Conservation (phyloP, 2,329 filamentous ascomycete genomes). For the Lachnellula suecica region DNA sequence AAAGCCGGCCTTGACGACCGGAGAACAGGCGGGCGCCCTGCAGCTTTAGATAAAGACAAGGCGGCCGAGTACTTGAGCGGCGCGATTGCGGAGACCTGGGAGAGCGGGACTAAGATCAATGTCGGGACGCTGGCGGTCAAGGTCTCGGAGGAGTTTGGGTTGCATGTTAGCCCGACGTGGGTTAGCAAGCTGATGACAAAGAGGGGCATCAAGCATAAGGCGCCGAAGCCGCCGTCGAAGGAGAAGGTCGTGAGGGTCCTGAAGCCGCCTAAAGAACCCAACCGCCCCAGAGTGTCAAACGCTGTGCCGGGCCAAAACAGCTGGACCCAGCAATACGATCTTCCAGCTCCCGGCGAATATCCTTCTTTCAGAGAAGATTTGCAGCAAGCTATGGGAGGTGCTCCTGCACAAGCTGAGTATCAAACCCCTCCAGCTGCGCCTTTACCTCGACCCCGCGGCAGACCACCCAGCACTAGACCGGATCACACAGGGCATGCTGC, state of each 20-base stretch:
- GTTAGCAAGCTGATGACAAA: not conserved
- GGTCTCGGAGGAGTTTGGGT: not conserved
- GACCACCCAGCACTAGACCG: not conserved
- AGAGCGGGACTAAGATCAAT: not conserved
- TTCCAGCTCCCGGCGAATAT: not conserved
- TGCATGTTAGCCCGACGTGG: not conserved
- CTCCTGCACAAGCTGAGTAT: not conserved
- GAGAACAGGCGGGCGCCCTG: constrained; percentile 4
- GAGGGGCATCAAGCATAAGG: not conserved
- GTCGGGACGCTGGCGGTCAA: too few species aligned
- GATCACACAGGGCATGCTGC: not conserved
- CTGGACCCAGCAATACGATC: not conserved
- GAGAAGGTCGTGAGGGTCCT: not conserved
- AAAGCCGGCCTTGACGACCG: constrained; percentile 8
- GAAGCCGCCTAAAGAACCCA: not conserved
- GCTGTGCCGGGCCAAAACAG: not conserved
- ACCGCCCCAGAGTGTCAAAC: not conserved
- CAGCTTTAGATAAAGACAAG: constrained; percentile 12
- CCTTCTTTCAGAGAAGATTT: not conserved
- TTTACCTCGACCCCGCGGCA: not conserved
- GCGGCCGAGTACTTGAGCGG: constrained; percentile 3
- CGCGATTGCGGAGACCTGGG: not conserved
- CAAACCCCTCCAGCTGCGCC: not conserved
- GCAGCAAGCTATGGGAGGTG: not conserved
- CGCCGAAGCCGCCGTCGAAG: not conserved